Percentiles rank a stretch among this genome's conserved stretches.
Conservation (phyloP, 768 basidiomycete species). For the Pleurotus giganteus region DNA sequence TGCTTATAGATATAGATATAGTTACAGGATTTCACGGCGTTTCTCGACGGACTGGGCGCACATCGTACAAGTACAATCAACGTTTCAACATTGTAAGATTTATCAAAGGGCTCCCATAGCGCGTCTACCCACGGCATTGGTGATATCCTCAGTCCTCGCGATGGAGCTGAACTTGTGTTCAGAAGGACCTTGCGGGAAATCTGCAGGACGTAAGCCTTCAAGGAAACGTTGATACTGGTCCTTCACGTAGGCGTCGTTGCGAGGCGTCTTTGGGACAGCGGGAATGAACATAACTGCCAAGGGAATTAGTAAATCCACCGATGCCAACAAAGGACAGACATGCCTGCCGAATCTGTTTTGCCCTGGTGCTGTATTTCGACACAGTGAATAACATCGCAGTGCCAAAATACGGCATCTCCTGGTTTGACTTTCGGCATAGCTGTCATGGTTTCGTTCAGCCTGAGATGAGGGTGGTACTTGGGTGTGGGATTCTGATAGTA, state of each 20-base stretch:
- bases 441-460: conserved; percentile 62
- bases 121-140: conserved; percentile 28
- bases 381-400: conserved; percentile 54
- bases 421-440: conserved; percentile 69
- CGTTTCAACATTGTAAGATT: no score
- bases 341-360: conserved; percentile 38
- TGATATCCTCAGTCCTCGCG: conserved; percentile 32
- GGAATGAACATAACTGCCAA: conserved; percentile 73
- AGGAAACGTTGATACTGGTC: conserved; percentile 65
- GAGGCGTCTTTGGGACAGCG: conserved; percentile 62
- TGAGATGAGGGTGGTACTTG: conserved; percentile 70
- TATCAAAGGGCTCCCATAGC: no score
- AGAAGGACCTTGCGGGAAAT: conserved; percentile 53
- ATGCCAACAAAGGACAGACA: not conserved
- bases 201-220: conserved; percentile 65
- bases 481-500: conserved; percentile 39
- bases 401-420: conserved; percentile 81
- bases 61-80: no score
- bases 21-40: no score
- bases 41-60: no score
- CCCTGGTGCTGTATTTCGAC: conserved; percentile 55
- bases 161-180: conserved; percentile 35
- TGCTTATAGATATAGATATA: no score
- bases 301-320: not conserved
- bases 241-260: conserved; percentile 58